phyloP scores from a whole-genome alignment of 2,329 filamentous ascomycete species.

The Cercospora berteroae region DNA sequence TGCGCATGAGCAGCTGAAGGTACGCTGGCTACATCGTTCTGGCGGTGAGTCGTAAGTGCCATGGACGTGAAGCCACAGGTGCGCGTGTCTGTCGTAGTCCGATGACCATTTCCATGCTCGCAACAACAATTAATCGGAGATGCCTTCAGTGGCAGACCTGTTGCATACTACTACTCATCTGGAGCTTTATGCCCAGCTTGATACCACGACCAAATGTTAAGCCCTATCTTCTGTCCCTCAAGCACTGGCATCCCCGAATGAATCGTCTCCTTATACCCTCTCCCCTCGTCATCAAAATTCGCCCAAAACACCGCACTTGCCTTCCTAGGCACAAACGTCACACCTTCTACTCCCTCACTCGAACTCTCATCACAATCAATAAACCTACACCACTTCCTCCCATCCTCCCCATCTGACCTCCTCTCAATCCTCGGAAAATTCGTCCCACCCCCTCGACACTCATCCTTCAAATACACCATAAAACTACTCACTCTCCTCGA shows the following conservation, averaged over 20 bases:
- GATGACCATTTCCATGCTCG: neutral
- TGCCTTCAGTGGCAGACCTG: neutral
- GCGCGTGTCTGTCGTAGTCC: neutral
- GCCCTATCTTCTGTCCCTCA: slow-evolving; percentile 57
- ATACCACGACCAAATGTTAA: slow-evolving; percentile 66
- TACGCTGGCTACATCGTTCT: neutral
- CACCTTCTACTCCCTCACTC: slow-evolving; percentile 39
- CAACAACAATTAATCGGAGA: neutral
- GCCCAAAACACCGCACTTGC: slow-evolving; percentile 64
- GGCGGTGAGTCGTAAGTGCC: neutral
- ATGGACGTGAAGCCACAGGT: neutral
- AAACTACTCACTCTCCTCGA: slow-evolving; percentile 54
- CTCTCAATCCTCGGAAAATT: slow-evolving; percentile 56
- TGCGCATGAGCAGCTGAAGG: neutral
- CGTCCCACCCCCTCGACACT: slow-evolving; percentile 59
- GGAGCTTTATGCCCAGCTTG: slow-evolving; percentile 37
- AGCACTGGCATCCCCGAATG: slow-evolving; percentile 60
- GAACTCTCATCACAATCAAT: slow-evolving; percentile 51
- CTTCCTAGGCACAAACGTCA: slow-evolving; percentile 58
- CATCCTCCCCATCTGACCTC: slow-evolving; percentile 37
- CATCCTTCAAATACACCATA: slow-evolving; percentile 59
- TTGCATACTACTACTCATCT: neutral
- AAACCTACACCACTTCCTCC: slow-evolving; percentile 55
- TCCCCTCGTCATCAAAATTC: slow-evolving; percentile 57
- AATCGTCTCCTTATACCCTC: slow-evolving; percentile 58